Base-by-base conservation (phyloP, 352 stramenopile genomes). In the Phytophthora colocasiae region DNA sequence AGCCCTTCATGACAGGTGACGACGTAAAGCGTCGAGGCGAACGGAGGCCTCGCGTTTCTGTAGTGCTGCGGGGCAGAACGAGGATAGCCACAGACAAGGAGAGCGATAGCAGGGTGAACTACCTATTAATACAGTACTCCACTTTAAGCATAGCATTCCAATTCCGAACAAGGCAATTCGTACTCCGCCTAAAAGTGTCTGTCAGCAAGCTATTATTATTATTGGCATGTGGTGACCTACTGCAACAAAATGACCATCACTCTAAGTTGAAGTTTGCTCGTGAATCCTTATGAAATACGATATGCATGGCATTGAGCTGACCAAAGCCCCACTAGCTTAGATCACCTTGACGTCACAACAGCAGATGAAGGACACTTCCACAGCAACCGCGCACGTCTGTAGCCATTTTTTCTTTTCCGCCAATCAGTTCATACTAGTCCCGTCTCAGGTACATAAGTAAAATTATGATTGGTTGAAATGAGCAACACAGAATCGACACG, bases 1-100 rank as follows among this genome's bases (percentile, higher is more conserved):
- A 66, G 36, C 75, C 65, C 63, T 83, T 83, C 77, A 83, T 82
- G 24, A 40, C 48, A 63, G 22, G 40, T 46, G 41, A 39, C 19
- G 26, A 39, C 43, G 34, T n/a, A 51, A 11, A 36, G 29, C 43
- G 32, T n/a, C 56, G 41, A 60, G 36, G 48, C 29, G 41, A 39
- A 32, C 43, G 22, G 31, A 17, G 19, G 15, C 3, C 46, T 64
- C 19, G 60, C 47, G 44, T 39, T 38, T 71, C 49, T 58, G 57
- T 38, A 52, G 24, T 47, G 41, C 31, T 14, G 47, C 38, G 4
- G 54, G 48, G 17, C 41, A 57, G 48, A 59, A 46, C 36, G n/a
- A 56, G 49, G 57, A 62, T 68, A 43, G 11, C 45, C 38, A 39
- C 48, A 57, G 48, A 51, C 62, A 65, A 58, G 39, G 58, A 50